Evolutionary conservation across 331 rosid genomes (phyloP).

Genomic region (Cydonia oblonga): DNA sequence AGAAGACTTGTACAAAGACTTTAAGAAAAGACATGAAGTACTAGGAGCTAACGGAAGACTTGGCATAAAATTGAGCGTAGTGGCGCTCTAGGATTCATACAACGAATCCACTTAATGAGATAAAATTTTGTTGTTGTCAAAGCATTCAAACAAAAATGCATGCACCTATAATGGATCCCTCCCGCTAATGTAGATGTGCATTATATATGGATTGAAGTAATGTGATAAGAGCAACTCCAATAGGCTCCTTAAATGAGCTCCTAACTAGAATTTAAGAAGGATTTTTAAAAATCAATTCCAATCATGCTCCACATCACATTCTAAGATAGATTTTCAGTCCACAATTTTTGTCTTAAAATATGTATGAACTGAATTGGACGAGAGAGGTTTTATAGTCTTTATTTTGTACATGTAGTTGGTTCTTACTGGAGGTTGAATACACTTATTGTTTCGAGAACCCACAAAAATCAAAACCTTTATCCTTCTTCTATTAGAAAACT

Average conservation of each 20-base stretch:
- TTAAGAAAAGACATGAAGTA: background rate
- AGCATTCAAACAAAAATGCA: too few relatives aligned
- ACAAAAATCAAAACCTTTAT: too few relatives aligned
- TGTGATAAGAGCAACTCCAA: too few relatives aligned
- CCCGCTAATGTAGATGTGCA: too few relatives aligned
- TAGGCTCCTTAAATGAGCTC: too few relatives aligned
- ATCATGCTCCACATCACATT: too few relatives aligned
- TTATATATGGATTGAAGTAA: too few relatives aligned
- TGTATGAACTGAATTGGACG: background rate
- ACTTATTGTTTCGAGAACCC: background rate
- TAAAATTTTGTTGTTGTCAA: background rate
- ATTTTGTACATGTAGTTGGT: background rate
- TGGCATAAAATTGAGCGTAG: accelerated
- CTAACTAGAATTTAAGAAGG: too few relatives aligned
- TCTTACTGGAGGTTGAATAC: background rate
- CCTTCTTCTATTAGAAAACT: background rate
- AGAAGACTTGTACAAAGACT: background rate
- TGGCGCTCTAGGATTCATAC: accelerated
- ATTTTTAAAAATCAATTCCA: too few relatives aligned
- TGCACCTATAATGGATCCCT: too few relatives aligned
- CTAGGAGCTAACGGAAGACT: background rate
- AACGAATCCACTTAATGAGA: accelerated
- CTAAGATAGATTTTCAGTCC: background rate
- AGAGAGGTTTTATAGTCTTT: background rate
- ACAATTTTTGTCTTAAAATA: too few relatives aligned